Evolutionary conservation across 2,329 filamentous ascomycete genomes (phyloP).

Genomic region (Beauveria varroae): DNA sequence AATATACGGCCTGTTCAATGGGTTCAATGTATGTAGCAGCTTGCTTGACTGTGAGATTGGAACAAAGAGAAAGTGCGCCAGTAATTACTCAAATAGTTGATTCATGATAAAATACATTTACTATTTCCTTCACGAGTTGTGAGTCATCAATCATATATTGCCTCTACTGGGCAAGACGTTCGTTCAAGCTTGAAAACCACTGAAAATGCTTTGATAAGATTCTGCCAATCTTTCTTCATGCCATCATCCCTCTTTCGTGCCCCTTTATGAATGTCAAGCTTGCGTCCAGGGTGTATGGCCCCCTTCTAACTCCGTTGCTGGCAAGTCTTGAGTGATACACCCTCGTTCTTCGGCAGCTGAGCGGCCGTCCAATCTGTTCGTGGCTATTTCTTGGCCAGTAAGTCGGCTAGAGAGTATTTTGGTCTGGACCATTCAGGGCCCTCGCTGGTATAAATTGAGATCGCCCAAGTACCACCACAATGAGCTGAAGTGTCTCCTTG

Average conservation of each 20-base stretch:
- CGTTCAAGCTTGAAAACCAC: neutral
- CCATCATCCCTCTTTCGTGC: neutral
- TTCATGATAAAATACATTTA: neutral
- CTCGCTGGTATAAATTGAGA: conserved; percentile 16
- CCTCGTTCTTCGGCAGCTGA: neutral
- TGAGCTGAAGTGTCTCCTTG: conserved; percentile 12
- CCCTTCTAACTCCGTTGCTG: neutral
- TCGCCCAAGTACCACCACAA: conserved; percentile 22
- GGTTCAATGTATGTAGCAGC: no score
- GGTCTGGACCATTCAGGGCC: no score
- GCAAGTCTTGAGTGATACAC: neutral
- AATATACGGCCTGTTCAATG: no score
- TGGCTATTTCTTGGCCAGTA: neutral
- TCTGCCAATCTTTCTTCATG: neutral
- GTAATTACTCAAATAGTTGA: neutral
- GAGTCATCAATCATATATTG: neutral
- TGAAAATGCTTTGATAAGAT: conserved; percentile 6
- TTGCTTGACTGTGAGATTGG: no score
- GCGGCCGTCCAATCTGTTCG: no score
- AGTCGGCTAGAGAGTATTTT: neutral
- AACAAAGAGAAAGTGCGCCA: no score
- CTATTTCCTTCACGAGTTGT: neutral
- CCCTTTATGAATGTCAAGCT: neutral
- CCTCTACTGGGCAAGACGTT: neutral
- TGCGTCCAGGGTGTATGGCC: neutral